These are phyloP conservation scores for Blepharisma stoltei DNA, from an alignment of 73 alveolate genomes.

Conservation along the genomic window DNA sequence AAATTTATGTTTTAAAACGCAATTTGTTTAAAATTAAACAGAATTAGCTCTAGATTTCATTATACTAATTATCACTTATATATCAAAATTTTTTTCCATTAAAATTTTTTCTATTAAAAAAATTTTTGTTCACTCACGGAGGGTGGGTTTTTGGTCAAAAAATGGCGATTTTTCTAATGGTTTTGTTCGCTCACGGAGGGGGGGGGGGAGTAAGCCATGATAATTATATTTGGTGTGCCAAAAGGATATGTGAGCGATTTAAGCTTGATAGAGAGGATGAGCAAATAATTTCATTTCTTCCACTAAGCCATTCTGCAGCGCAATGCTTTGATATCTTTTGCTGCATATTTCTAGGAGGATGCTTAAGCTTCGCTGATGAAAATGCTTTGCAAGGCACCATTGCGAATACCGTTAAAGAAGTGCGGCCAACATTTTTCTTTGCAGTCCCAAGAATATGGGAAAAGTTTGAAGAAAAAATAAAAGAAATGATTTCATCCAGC, in stretches of 20 bases:
- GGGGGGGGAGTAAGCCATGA: too few species aligned
- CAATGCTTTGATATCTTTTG: conserved; percentile 57
- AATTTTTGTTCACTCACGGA: too few species aligned
- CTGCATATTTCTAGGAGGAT: conserved; percentile 43
- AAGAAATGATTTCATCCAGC: conserved; percentile 22
- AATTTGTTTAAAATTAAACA: too few species aligned
- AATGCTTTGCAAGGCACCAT: conserved; percentile 85
- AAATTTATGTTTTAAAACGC: too few species aligned
- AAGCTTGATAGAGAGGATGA: conserved; percentile 34
- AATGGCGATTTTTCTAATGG: too few species aligned
- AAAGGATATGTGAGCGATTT: conserved; percentile 7
- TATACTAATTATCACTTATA: too few species aligned
- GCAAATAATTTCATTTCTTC: conserved; percentile 73
- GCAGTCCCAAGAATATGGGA: conserved; percentile 92
- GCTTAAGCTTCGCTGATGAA: conserved; percentile 71
- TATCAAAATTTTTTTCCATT: too few species aligned
- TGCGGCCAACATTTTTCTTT: conserved; percentile 80
- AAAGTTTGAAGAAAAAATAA: conserved; percentile 74
- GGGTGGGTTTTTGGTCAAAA: too few species aligned
- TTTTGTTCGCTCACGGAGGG: too few species aligned
- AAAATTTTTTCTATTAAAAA: too few species aligned
- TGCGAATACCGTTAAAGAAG: conserved; percentile 66
- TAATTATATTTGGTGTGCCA: conserved; percentile 41
- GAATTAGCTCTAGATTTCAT: too few species aligned
- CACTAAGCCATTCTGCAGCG: conserved; percentile 81